phyloP scores from a whole-genome alignment of 2,329 filamentous ascomycete genomes.

The Neoascochyta sp. region DNA sequence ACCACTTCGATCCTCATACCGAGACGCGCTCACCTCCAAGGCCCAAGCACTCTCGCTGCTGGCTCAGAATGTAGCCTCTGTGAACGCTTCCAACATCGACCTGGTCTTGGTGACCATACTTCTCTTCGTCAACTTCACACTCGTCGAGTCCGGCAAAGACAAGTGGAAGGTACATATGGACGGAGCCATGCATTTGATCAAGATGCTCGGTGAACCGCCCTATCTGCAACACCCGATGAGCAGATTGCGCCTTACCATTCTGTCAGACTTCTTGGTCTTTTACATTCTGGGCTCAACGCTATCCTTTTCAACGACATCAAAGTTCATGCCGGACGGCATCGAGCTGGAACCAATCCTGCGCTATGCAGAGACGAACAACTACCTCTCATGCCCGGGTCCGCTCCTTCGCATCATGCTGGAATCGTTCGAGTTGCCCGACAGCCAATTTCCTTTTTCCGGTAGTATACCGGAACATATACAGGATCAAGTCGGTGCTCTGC shows the following conservation, averaged over 20 bases:
- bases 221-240: conserved; percentile 31
- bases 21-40: conserved; percentile 45
- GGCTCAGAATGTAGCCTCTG: conserved; percentile 29
- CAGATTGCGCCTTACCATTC: conserved; percentile 29
- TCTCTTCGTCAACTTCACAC: conserved; percentile 49
- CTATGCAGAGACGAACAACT: conserved; percentile 41
- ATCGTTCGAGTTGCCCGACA: conserved; percentile 33
- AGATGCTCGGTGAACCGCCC: conserved; percentile 33
- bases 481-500: conserved; percentile 20
- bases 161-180: conserved; percentile 52
- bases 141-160: conserved; percentile 50
- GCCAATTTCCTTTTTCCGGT: conserved; percentile 9
- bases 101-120: conserved; percentile 47
- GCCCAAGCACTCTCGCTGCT: conserved; percentile 47
- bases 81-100: conserved; percentile 36
- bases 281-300: conserved; percentile 36
- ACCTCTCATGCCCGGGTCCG: conserved; percentile 36
- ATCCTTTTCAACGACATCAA: conserved; percentile 23
- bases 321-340: conserved; percentile 29
- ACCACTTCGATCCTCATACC: conserved; percentile 29
- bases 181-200: conserved; percentile 49
- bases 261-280: conserved; percentile 38
- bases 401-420: conserved; percentile 37
- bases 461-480: conserved; percentile 17
- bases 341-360: conserved; percentile 35